Percentiles rank a stretch among this genome's conserved stretches.
phyloP scores from a whole-genome alignment of 805 yeast genomes.

The Helenozyma baotianmanensis region DNA sequence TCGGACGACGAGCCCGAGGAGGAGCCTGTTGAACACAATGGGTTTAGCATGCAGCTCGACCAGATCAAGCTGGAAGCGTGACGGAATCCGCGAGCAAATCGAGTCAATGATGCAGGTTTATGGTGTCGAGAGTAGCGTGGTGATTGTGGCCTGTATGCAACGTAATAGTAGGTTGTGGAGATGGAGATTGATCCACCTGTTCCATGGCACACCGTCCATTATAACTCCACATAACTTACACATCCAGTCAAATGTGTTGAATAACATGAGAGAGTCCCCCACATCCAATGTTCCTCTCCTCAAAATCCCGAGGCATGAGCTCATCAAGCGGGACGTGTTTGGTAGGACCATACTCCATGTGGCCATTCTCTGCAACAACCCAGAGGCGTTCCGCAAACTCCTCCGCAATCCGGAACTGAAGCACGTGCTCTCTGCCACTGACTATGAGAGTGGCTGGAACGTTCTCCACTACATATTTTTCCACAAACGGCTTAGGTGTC shows the following conservation, averaged over 20 bases:
- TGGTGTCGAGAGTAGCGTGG: no score
- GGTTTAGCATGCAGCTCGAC: neutral
- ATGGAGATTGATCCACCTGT: no score
- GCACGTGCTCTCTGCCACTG: slow-evolving; percentile 37
- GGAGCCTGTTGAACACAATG: neutral
- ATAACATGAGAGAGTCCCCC: slow-evolving; percentile 2
- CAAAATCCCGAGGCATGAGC: slow-evolving; percentile 26
- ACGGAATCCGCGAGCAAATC: no score
- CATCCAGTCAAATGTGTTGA: no score
- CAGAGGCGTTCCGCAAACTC: slow-evolving; percentile 42
- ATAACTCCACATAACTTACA: no score
- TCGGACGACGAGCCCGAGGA: slow-evolving; percentile 9
- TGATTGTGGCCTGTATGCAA: no score
- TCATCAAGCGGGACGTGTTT: slow-evolving; percentile 56
- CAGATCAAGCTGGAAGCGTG: slow-evolving; percentile 5
- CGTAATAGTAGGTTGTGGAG: no score
- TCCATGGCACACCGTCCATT: no score
- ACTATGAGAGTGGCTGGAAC: slow-evolving; percentile 79
- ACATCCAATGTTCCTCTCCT: neutral
- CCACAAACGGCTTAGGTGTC: slow-evolving; percentile 52
- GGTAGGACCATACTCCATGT: slow-evolving; percentile 67
- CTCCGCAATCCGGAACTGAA: slow-evolving; percentile 47
- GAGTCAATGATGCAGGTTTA: no score
- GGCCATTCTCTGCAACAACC: slow-evolving; percentile 46
- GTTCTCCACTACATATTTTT: slow-evolving; percentile 68